Base-by-base conservation (phyloP, 2,329 filamentous ascomycete genomes). In the Fusarium oligoseptatum region DNA sequence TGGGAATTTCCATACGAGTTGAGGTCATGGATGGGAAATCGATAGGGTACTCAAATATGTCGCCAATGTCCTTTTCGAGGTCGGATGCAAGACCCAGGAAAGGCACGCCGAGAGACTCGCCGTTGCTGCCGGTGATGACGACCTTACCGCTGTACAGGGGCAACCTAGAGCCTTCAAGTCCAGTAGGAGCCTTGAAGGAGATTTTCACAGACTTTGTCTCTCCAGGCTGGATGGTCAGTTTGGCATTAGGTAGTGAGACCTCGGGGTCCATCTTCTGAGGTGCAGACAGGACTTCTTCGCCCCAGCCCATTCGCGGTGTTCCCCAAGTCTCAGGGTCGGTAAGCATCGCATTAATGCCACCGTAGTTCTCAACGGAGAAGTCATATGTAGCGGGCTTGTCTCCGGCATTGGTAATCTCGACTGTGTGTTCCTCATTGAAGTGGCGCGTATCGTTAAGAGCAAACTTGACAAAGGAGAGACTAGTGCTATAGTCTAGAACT, bases 281-380 rank as follows among this genome's bases (percentile, higher is more conserved):
- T 8, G 56, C 22, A n/a, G 56, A 36, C 34, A 58, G 4, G 3
- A 41, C 22, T 27, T 58, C 56, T 27, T 58, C 56, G 1, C 56
- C 56, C 56, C 56, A 58, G 22, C 22, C 36, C 56, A 58, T 58
- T 11, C 56, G 56, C 7, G 56, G 56, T 3, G 56, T 58, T 29
- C 56, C 56, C 56, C 56, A 58, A 27, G 56, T 58, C 22, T 58
- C 56, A 27, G 56, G 56, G 4, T 58, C 56, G 10, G 34, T 58
- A n/a, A 29, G 27, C 56, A 58, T 24, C 15, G 56, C 24, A 11
- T 27, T n/a, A 15, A 58, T n/a, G 2, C 56, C 56, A 11, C 56
- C 56, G 17, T 41, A 58, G 9, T 24, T 27, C 9, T 58, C 22
- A 36, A 58, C 36, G 1, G 56, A 58, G 3, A 58, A 58, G 14